Base-by-base conservation (phyloP, 352 stramenopile species). In the Phytophthora cajani region DNA sequence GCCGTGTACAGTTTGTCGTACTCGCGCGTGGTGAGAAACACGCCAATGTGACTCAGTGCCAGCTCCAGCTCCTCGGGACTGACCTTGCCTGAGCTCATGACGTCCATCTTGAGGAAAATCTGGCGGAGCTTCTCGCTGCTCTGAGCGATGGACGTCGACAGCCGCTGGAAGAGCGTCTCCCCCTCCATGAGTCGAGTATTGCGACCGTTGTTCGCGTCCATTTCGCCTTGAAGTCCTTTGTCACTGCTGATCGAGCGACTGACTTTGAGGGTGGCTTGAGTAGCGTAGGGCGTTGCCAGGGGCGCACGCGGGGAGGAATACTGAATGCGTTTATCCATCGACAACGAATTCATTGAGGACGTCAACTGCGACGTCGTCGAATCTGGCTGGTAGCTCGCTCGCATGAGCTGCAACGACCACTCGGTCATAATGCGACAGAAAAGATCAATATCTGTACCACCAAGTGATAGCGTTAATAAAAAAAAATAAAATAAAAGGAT, bases 341-440 rank as follows among this genome's bases (percentile, higher is more conserved):
- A 75, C 30, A 69, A 38, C 7, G 61, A 69, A 25, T 62, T 67
- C 42, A 77, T 62, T 19, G 61, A 59, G 0, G 71, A 68, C 7
- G 51, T 50, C 33, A 80, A 51, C 14, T 72, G 58, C 7, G 62
- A 51, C 5, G 55, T 58, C 12, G 47, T 58, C 12, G 47, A 44
- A 25, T 75, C 62, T 23, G 77, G 74, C 44, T 77, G 66, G 36
- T 85, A 85, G 49, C 77, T 81, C 17, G 63, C 52, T 44, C 80
- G 71, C 64, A 93, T 84, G 42, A 90, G 69, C 46, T 84, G 79
- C 21, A 91, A 65, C 16, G 82, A 91, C 87, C 87, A 94, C 53
- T 93, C 83, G 19, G 72, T 88, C 83, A 94, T 91, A 69, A 93
- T 93, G 19, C 82, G 82, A 46, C 87, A 94, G 62, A 94, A 94